Base-by-base conservation (phyloP, 176 grass and related monocot genomes). In the Eleusine coracana region DNA sequence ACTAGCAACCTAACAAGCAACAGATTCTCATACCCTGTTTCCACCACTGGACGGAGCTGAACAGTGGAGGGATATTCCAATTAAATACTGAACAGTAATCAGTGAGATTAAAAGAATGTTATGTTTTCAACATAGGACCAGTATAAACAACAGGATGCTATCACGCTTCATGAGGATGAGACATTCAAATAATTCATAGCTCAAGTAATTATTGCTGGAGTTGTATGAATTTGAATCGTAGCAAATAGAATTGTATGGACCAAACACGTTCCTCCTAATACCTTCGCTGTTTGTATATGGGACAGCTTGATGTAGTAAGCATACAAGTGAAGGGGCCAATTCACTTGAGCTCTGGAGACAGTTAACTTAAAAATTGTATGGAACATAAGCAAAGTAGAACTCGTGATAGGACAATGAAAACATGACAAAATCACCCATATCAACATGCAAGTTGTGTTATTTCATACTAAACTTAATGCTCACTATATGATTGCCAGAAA, bases 1-100 rank as follows among this genome's bases (percentile, higher is more conserved):
- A 93, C 73, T 77, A 98, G 87, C 86, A 98, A 91, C 70, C 92
- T 92, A 81, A 97, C 90, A 87, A 97, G 95, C 90, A 97, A 84
- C 36, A 98, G 86, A 73, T 94, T 98, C 74, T 98, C 95, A 58
- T 98, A 98, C 34, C 95, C 92, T 38, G 95, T 98, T 93, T 98
- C 90, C 44, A 94, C 92, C 74, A 98, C 92, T 39, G 95, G 95
- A 23, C 95, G 95, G 17, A 98, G 81, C 95, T 97, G 90, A 68
- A 90, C 11, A 69, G 82, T 10, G 28, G 13, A 72, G 66, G 60
- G 48, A 66, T 49, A 75, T 71, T 68, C 5, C 17, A 85, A n/a
- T 29, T 48, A 85, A n/a, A 29, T 77, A 84, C 27, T 39, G 34
- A 81, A 44, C 6, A 62, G 9, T 34, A 51, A 37, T 68, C 25